Percentiles rank a stretch among this genome's conserved stretches.
Evolutionary conservation across 1,284 basidiomycete genomes (phyloP).

Genomic region (Meripilus lineatus): DNA sequence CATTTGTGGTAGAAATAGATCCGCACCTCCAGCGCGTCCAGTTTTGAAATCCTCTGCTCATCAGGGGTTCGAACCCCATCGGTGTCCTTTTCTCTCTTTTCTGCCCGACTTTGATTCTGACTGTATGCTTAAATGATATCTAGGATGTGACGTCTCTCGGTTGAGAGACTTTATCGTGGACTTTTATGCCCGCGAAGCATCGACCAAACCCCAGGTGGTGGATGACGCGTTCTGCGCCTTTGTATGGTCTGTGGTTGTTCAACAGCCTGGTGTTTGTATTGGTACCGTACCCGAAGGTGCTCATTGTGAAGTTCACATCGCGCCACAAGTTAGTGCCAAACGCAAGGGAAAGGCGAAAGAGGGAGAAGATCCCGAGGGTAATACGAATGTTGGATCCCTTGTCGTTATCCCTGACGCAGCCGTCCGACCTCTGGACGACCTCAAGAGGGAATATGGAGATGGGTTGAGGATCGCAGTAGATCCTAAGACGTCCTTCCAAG

Average conservation of each 20-base stretch:
- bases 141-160: conserved; percentile 69
- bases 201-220: conserved; percentile 45
- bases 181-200: conserved; percentile 48
- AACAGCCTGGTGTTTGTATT: conserved; percentile 66
- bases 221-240: conserved; percentile 78
- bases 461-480: conserved; percentile 71
- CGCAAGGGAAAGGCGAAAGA: conserved; percentile 57
- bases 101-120: conserved; percentile 6
- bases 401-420: conserved; percentile 50
- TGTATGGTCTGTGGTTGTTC: conserved; percentile 73
- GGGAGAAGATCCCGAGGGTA: conserved; percentile 38
- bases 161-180: conserved; percentile 62
- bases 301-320: conserved; percentile 63
- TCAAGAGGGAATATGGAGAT: conserved; percentile 52
- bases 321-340: conserved; percentile 62
- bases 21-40: conserved; percentile 1
- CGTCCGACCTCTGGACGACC: conserved; percentile 44
- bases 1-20: conserved; percentile 10
- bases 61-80: conserved; percentile 33
- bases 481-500: conserved; percentile 66
- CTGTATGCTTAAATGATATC: conserved; percentile 4
- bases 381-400: conserved; percentile 37
- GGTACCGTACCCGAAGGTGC: conserved; percentile 55
- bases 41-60: conserved; percentile 5
- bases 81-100: conserved; percentile 7